Evolutionary conservation across 2,329 filamentous ascomycete species (phyloP), one percentile per base, ranked within the genome.

Genomic region (Fusarium penzigii): DNA sequence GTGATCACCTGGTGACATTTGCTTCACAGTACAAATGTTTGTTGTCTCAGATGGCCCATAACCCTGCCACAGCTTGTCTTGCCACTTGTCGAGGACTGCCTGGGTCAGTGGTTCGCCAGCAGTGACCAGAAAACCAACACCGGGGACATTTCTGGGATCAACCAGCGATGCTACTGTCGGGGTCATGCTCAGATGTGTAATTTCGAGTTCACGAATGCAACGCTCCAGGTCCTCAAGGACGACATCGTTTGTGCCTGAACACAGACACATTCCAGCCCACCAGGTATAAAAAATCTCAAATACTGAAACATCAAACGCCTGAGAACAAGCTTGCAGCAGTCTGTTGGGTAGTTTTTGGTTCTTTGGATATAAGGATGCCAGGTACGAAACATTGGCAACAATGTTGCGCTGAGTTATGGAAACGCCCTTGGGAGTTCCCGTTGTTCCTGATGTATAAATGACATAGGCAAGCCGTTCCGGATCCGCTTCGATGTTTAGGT

Each of bases 211-310:
- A 3, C 84, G 78, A 49, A 95, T 89, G 1, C 84, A 77, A 17
- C 73, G 69, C 67, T 92, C 89, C 9, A 95, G 74, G 61, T 95
- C 85, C 39, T 78, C 78, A 62, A 93, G 90, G 0, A 95, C 72
- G 2, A 83, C 80, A 61, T 94, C 88, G 59, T 92, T 92, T 1
- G 78, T 81, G 0, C 85, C 87, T 2, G 88, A 83, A 65, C 89
- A 96, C 12, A 96, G 76, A 54, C 87, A 88, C 76, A 93, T 90
- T 5, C 90, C 90, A 34, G 80, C 79, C 43, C 82, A 81, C 88
- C 91, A 95, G 0, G 90, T 78, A 62, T 90, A 95, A 68, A 96
- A 93, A 13, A 95, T 92, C 64, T 96, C 92, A 66, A 95, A 95
- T 0, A 95, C 88, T 1, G 90, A 95, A 2, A 95, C 86, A 65